Evolutionary conservation across 2,329 filamentous ascomycete species (phyloP), one percentile per base, ranked within the genome.

Genomic region (Clarireedia paspali): DNA sequence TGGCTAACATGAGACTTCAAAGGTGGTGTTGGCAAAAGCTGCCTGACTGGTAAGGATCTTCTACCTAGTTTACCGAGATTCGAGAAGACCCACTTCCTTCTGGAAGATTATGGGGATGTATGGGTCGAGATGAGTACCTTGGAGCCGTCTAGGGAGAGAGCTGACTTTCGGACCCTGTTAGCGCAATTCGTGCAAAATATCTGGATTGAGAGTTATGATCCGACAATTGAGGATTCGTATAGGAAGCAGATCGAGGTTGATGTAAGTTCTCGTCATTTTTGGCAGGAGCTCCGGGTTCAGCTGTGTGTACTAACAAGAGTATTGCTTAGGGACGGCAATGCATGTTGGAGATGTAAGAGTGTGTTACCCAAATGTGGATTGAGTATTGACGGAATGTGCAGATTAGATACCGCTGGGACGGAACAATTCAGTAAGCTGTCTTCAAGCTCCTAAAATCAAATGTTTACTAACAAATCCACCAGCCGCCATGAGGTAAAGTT

Each of bases 151-250:
- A 24, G 53, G 38, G 38, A 27, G 17, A 27, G 57, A 45, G 45
- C 65, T 68, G 48, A 24, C 17, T 47, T 46, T 6, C 20, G 42
- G n/a, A 7, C 6, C 5, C 23, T 47, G 17, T 48, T 38, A 84
- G 85, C 85, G 58, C 85, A 88, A 77, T 89, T 88, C 66, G 85
- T 88, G 50, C 85, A 87, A 68, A 87, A 87, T 73, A 81, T 88
- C 26, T 88, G 85, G 83, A 88, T 89, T 67, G 85, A 89, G 68
- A 79, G 77, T 61, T 83, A 83, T 68, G 80, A 83, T 68, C 80
- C 80, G 2, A 83, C 80, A 7, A 83, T 83, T 61, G 80, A 83
- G 66, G 80, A 83, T 65, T 82, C 79, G 12, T 83, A 83, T 63
- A 73, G 79, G 45, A 83, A 83, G 66, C 74, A 77, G 45, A 76